These are phyloP conservation scores for Baorangia bicolor DNA, from an alignment of 768 basidiomycete species.

Conservation along the genomic window DNA sequence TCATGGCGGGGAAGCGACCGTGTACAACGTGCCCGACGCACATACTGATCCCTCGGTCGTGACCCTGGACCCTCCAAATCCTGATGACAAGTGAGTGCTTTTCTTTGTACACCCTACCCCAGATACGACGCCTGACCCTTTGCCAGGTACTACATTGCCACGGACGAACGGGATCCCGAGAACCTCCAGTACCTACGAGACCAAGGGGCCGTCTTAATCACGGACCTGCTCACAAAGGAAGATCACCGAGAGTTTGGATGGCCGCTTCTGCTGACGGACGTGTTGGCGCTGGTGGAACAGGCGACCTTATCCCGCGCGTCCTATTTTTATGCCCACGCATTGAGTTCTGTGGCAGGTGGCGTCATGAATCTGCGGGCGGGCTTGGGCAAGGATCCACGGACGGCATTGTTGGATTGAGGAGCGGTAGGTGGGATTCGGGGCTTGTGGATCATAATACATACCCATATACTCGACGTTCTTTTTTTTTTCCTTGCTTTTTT, in stretches of 20 bases:
- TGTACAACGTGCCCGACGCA: slow-evolving; percentile 25
- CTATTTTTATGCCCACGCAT: slow-evolving; percentile 43
- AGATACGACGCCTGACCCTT: not conserved
- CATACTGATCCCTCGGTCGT: slow-evolving; percentile 18
- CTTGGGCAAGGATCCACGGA: slow-evolving; percentile 41
- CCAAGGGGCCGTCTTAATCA: slow-evolving; percentile 40
- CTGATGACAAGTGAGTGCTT: slow-evolving; percentile 21
- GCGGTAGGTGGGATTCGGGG: not conserved
- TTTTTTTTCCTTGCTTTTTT: too few relatives aligned
- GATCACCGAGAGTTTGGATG: slow-evolving; percentile 41
- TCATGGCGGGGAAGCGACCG: slow-evolving; percentile 14
- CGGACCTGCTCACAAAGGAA: slow-evolving; percentile 42
- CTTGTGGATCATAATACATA: not conserved
- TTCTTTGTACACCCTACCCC: not conserved
- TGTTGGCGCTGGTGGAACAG: slow-evolving; percentile 44
- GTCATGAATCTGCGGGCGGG: slow-evolving; percentile 42
- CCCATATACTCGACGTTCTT: too few relatives aligned
- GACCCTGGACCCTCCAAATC: slow-evolving; percentile 25
- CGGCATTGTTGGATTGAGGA: slow-evolving; percentile 36
- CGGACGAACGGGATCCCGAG: slow-evolving; percentile 41
- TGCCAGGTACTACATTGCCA: slow-evolving; percentile 37
- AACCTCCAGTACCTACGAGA: slow-evolving; percentile 33
- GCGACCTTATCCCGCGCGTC: slow-evolving; percentile 34
- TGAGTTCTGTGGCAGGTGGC: slow-evolving; percentile 42
- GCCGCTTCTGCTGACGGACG: slow-evolving; percentile 43